Evolutionary conservation across 768 basidiomycete genomes (phyloP).

Genomic region (Lyophyllum decastes): DNA sequence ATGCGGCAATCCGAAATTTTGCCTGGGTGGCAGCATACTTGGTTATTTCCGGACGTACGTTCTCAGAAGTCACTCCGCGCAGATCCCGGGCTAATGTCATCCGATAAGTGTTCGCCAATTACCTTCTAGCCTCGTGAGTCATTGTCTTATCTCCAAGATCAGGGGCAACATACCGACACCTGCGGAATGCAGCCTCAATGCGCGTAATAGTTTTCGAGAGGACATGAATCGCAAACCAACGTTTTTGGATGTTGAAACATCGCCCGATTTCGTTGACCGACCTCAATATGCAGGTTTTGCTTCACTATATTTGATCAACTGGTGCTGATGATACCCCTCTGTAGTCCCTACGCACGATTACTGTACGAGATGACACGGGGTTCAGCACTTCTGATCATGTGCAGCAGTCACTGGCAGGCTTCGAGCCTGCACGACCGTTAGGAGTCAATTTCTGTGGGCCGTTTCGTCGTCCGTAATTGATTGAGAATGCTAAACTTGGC

Average conservation of each 20-base stretch:
- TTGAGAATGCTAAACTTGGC: too few species aligned
- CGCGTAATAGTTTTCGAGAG: slow-evolving; percentile 6
- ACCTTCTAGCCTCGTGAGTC: slow-evolving; percentile 10
- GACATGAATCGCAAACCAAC: slow-evolving; percentile 11
- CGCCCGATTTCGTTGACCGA: neutral
- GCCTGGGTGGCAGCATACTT: slow-evolving; percentile 13
- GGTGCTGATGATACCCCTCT: neutral
- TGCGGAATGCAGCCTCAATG: slow-evolving; percentile 5
- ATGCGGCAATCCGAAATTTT: slow-evolving; percentile 2
- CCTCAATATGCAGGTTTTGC: neutral
- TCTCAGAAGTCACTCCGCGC: neutral
- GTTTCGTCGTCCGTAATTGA: too few species aligned
- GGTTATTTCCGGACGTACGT: slow-evolving; percentile 7
- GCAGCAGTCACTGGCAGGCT: neutral
- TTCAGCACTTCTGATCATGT: neutral
- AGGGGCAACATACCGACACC: neutral
- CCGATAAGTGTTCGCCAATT: slow-evolving; percentile 10
- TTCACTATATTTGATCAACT: neutral
- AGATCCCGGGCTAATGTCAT: neutral
- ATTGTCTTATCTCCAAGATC: neutral
- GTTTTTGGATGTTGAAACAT: slow-evolving; percentile 4
- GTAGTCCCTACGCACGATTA: neutral
- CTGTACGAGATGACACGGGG: neutral
- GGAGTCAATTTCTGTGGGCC: too few species aligned
- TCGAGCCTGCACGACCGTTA: neutral